phyloP scores from a whole-genome alignment of 2,329 filamentous ascomycete genomes.

The Pochonia chlamydosporia region DNA sequence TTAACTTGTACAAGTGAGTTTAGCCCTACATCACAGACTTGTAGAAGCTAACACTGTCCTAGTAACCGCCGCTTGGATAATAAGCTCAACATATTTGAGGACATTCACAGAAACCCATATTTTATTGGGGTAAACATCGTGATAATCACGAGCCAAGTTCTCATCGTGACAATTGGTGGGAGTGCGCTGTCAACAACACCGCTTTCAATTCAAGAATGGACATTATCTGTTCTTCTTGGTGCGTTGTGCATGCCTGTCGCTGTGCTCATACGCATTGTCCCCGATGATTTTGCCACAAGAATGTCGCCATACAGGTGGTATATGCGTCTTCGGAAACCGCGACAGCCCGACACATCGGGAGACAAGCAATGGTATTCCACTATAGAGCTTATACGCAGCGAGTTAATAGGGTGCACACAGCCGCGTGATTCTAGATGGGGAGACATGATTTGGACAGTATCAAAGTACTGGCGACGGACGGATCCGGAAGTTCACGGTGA shows the following conservation, averaged over 20 bases:
- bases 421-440: neutral
- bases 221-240: slow-evolving; percentile 68
- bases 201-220: slow-evolving; percentile 67
- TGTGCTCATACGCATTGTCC: slow-evolving; percentile 63
- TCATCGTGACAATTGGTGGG: slow-evolving; percentile 68
- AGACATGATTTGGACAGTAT: neutral
- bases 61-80: slow-evolving; percentile 61
- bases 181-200: slow-evolving; percentile 49
- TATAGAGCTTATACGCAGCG: neutral
- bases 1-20: slow-evolving; percentile 37
- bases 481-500: neutral
- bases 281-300: slow-evolving; percentile 40
- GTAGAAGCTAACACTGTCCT: neutral
- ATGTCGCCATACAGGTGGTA: neutral
- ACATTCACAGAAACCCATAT: slow-evolving; percentile 61
- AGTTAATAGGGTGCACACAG: neutral
- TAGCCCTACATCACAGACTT: neutral
- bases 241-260: slow-evolving; percentile 69
- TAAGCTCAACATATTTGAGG: slow-evolving; percentile 69
- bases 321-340: neutral
- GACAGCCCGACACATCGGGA: neutral
- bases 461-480: neutral
- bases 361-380: neutral
- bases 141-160: slow-evolving; percentile 66
- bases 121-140: slow-evolving; percentile 63